phyloP scores from a whole-genome alignment of 1,284 basidiomycete genomes.

The Anthracocystis walkeri region DNA sequence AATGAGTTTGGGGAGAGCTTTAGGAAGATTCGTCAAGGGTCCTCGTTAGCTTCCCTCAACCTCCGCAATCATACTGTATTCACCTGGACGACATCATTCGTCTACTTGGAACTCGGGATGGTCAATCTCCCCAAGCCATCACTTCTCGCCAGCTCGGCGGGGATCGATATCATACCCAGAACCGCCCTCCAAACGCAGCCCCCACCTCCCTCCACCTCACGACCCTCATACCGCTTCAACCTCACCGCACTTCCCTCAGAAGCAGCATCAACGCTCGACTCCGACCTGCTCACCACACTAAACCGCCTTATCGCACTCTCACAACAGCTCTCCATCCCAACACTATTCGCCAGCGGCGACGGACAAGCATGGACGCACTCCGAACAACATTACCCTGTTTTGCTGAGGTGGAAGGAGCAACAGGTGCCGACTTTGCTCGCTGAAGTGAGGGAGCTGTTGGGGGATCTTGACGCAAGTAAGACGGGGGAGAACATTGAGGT shows the following conservation, averaged over 20 bases:
- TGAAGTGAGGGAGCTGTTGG: not conserved
- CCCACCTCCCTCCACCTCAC: not conserved
- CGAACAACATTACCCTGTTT: constrained; percentile 19
- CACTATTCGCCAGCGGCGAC: constrained; percentile 25
- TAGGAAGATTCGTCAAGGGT: constrained; percentile 11
- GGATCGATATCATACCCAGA: constrained; percentile 7
- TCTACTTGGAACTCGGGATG: constrained; percentile 10
- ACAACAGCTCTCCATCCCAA: constrained; percentile 13
- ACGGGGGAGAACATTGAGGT: too few species aligned
- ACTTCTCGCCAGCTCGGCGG: not conserved
- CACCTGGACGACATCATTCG: not conserved
- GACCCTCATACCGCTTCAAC: constrained; percentile 24
- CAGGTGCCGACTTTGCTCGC: constrained; percentile 21
- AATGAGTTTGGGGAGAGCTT: not conserved
- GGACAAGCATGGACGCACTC: constrained; percentile 38
- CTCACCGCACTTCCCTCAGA: constrained; percentile 6
- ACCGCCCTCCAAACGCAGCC: not conserved
- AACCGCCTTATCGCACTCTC: constrained; percentile 5
- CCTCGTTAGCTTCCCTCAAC: constrained; percentile 1
- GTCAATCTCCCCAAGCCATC: constrained; percentile 16
- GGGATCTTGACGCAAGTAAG: not conserved
- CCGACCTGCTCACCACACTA: not conserved
- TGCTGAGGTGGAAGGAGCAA: constrained; percentile 35
- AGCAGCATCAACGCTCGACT: not conserved
- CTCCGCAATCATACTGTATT: not conserved